These are phyloP conservation scores for Eimeria sp. DNA, from an alignment of 169 alveolate species.

Conservation along the genomic window DNA sequence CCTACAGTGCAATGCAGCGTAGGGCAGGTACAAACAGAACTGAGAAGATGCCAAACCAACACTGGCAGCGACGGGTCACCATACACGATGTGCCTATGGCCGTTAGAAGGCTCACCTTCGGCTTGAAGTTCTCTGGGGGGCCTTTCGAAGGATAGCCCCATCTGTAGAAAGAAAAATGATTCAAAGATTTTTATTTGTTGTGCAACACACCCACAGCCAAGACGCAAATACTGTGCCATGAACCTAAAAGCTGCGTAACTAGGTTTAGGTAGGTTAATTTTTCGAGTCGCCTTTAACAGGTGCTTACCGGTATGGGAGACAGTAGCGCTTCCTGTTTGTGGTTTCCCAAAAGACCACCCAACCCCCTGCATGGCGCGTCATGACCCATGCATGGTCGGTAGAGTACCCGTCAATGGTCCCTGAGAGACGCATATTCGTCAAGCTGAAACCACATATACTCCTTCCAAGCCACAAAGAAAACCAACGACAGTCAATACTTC, in stretches of 20 bases:
- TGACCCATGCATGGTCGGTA: slow-evolving; percentile 86
- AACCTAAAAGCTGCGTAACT: not conserved
- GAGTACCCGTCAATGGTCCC: slow-evolving; percentile 38
- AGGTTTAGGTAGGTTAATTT: not conserved
- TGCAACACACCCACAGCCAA: not conserved
- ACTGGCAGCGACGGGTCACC: not conserved
- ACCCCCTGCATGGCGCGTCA: slow-evolving; percentile 87
- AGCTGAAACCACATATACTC: not conserved
- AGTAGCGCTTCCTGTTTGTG: slow-evolving; percentile 84
- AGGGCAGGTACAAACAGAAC: not conserved
- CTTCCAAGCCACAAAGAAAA: not conserved
- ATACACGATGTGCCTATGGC: not conserved
- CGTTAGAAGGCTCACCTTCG: not conserved
- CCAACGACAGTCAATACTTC: not conserved
- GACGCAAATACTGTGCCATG: not conserved
- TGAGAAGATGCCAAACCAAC: not conserved
- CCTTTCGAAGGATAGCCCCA: slow-evolving; percentile 81
- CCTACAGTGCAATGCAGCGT: slow-evolving; percentile 5
- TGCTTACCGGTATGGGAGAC: slow-evolving; percentile 83
- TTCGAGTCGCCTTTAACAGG: not conserved
- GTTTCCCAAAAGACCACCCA: slow-evolving; percentile 87
- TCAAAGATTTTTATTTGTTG: too few relatives aligned
- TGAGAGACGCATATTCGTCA: not conserved
- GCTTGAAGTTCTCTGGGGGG: slow-evolving; percentile 63
- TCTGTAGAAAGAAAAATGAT: not conserved